These are phyloP conservation scores for Saccharomyces hybrid DNA, from an alignment of 1,139 yeast genomes.

Conservation along the genomic window DNA sequence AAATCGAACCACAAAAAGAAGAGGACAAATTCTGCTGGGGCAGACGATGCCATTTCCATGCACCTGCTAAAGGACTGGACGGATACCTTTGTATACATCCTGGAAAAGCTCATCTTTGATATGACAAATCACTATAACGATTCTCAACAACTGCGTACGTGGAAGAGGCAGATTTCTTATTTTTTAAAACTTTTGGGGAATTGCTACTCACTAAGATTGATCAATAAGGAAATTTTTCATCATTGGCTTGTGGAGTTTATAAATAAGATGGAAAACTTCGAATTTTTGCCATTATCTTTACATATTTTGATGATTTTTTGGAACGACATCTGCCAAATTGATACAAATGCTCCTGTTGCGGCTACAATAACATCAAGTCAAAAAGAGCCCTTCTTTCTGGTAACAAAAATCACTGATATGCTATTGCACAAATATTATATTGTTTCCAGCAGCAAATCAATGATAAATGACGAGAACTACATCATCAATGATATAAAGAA, in stretches of 20 bases:
- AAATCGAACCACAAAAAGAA: constrained; percentile 41
- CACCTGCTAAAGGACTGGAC: constrained; percentile 88
- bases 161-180: constrained; percentile 51
- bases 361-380: constrained; percentile 2
- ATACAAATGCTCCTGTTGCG: constrained; percentile 2
- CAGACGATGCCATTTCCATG: constrained; percentile 35
- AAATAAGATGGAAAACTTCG: constrained; percentile 38
- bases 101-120: constrained; percentile 27
- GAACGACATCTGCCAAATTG: constrained; percentile 42
- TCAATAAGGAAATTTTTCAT: constrained; percentile 56
- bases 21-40: constrained; percentile 17
- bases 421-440: constrained; percentile 37
- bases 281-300: constrained; percentile 45
- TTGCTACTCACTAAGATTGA: constrained; percentile 57
- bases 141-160: constrained; percentile 30
- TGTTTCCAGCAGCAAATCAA: constrained; percentile 27
- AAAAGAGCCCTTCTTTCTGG: constrained; percentile 33
- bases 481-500: constrained; percentile 35
- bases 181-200: constrained; percentile 52
- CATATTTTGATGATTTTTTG: constrained; percentile 62
- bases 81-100: constrained; percentile 30
- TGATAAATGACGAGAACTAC: constrained; percentile 33
- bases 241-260: constrained; percentile 55
- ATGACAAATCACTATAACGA: constrained; percentile 28
- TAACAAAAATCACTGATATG: constrained; percentile 54